These are phyloP conservation scores for Heterobasidion annosum DNA, from an alignment of 1,284 basidiomycete genomes.

Conservation along the genomic window DNA sequence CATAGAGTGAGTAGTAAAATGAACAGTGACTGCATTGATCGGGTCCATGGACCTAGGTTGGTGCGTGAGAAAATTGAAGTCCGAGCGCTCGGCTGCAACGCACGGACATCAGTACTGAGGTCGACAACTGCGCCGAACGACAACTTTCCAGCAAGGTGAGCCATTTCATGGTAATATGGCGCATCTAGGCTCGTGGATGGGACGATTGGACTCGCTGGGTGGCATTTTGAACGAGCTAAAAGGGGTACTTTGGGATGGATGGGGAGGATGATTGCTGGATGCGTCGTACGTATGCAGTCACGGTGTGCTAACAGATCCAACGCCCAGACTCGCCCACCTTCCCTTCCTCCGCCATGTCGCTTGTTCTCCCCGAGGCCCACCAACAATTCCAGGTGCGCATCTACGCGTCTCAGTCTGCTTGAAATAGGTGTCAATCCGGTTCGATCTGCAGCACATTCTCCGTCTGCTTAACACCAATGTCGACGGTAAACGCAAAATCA, in stretches of 20 bases:
- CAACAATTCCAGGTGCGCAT: slow-evolving; percentile 81
- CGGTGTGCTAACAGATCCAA: neutral
- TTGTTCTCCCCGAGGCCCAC: slow-evolving; percentile 88
- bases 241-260: slow-evolving; percentile 11
- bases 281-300: neutral
- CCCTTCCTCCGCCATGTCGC: slow-evolving; percentile 59
- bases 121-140: neutral
- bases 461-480: slow-evolving; percentile 99
- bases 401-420: neutral
- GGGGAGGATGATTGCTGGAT: slow-evolving; percentile 4
- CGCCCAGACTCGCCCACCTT: neutral
- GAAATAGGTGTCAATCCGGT: neutral
- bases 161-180: neutral
- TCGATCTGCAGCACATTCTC: slow-evolving; percentile 72
- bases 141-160: neutral
- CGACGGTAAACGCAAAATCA: slow-evolving; percentile 97
- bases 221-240: neutral
- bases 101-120: neutral
- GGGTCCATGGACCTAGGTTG: neutral
- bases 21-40: neutral
- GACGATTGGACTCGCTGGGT: neutral
- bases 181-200: neutral
- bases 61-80: neutral
- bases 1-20: too few relatives aligned
- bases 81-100: neutral